Base-by-base conservation (phyloP, 2,329 filamentous ascomycete species). In the Alternaria sp. region DNA sequence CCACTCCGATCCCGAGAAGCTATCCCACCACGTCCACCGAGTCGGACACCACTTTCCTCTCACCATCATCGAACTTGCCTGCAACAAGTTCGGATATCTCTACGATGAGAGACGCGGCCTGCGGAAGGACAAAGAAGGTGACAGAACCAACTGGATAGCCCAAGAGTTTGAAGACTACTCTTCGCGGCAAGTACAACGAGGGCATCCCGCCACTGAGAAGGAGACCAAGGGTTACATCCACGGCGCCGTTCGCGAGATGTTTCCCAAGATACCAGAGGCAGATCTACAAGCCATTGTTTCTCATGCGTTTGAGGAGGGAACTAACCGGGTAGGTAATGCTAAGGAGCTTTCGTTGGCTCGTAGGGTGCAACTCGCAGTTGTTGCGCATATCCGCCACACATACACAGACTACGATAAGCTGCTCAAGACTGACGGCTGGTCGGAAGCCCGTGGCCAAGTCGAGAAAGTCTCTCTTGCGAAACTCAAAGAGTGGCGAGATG, bases 21-120 rank as follows among this genome's bases (percentile, higher is more conserved):
- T 90, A 3, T 87, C 87, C 3, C 84, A 88, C 69, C 87, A 90
- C 72, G 84, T 89, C 52, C 84, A 88, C 68, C 84, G 88, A 44
- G 84, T 89, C 65, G 88, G 88, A 15, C 87, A 88, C 73, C 88
- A 90, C 72, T 90, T 90, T 65, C 86, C 87, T 7, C 84, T 84
- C 61, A 80, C 84, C n/a, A 83, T 89, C 61, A 86, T 90, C 43
- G 83, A 85, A 46, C 80, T 85, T 61, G 86, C 86, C 36, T 89
- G 87, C 78, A 75, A 81, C 74, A 72, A 86, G 80, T 74, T 88
- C 74, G 78, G 74, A 3, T 79, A 79, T 40, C 59, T 52, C 6
- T 75, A 71, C 30, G 66, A 71, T 47, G 64, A 70, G 40, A 59
- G 54, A 15, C 51, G 61, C 6, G 71, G 74, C n/a, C 65, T 76